phyloP scores from a whole-genome alignment of 1,139 yeast species.

The Suhomyces kunorum region DNA sequence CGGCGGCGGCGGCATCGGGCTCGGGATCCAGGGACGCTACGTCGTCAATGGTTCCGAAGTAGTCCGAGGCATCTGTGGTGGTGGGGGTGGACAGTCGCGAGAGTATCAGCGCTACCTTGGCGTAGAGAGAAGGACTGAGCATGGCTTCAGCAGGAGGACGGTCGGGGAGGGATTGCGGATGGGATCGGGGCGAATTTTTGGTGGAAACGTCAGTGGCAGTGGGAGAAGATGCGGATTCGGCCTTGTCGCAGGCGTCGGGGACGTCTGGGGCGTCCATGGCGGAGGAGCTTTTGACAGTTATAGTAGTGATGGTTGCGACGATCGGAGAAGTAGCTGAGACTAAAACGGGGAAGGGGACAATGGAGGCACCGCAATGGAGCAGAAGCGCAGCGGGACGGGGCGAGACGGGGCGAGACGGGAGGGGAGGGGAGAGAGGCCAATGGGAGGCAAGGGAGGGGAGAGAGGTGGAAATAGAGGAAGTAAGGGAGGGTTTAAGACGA shows the following conservation, averaged over 20 bases:
- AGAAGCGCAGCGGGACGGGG: neutral
- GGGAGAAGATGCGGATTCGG: no score
- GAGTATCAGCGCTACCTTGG: conserved; percentile 14
- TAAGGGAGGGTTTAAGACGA: neutral
- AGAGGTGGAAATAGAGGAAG: neutral
- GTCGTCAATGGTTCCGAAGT: conserved; percentile 2
- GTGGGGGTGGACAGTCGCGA: conserved; percentile 7
- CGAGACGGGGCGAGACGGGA: neutral
- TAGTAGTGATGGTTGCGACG: neutral
- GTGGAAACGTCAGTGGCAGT: neutral
- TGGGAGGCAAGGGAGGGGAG: no score
- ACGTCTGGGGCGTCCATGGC: neutral
- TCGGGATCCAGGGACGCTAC: conserved; percentile 23
- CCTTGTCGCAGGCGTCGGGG: no score
- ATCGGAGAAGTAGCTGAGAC: neutral
- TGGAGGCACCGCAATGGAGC: no score
- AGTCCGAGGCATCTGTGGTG: conserved; percentile 4
- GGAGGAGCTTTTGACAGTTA: no score
- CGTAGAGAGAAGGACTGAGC: conserved; percentile 6
- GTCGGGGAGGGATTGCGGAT: neutral
- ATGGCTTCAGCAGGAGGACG: neutral
- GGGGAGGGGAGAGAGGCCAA: neutral
- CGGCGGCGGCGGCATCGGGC: conserved; percentile 23
- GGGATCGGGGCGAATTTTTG: no score
- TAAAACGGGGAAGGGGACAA: no score